phyloP scores from a whole-genome alignment of 148 eudicot genomes.

The Spergularia bocconei region DNA sequence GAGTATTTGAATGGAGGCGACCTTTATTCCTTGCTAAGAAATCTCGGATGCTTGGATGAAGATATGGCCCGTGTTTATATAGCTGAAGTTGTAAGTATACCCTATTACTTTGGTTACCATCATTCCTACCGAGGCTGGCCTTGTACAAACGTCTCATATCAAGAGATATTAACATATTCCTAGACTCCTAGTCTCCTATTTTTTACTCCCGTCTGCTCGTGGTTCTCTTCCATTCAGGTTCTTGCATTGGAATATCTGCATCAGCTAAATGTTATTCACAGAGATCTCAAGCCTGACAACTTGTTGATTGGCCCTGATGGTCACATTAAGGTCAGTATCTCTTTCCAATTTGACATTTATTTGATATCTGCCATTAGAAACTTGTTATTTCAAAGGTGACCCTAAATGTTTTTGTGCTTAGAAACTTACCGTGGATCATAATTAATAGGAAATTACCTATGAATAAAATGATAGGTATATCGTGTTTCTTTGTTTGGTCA shows the following conservation, averaged over 20 bases:
- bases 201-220: neutral
- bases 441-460: neutral
- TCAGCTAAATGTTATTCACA: slow-evolving; percentile 76
- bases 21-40: slow-evolving; percentile 83
- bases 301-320: slow-evolving; percentile 94
- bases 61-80: slow-evolving; percentile 95
- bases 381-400: neutral
- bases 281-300: slow-evolving; percentile 98
- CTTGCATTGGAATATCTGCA: slow-evolving; percentile 98
- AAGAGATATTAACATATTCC: neutral
- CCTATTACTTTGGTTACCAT: neutral
- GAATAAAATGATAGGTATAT: neutral
- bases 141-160: neutral
- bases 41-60: slow-evolving; percentile 95
- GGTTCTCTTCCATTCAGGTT: slow-evolving; percentile 53
- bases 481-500: slow-evolving; percentile 3
- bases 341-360: neutral
- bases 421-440: neutral
- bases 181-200: neutral
- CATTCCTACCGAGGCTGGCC: neutral
- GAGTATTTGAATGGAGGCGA: slow-evolving; percentile 99
- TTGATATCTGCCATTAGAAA: neutral
- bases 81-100: slow-evolving; percentile 85
- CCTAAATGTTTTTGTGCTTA: neutral
- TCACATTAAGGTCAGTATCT: slow-evolving; percentile 87